Conservation (phyloP, 805 yeast species). For the Ogataea sp. region DNA sequence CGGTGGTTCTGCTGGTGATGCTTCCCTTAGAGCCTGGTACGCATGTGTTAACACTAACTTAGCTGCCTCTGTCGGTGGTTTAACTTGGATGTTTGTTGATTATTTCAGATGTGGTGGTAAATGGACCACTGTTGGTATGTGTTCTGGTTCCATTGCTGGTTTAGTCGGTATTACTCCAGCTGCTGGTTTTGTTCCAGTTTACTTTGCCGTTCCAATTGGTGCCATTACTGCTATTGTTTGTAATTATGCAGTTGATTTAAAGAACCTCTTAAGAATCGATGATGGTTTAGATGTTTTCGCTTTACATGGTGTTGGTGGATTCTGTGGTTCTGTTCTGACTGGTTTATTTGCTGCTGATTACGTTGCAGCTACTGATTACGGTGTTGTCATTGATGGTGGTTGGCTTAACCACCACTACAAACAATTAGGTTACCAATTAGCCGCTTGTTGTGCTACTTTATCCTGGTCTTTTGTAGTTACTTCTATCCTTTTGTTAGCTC, state of each 20-base stretch:
- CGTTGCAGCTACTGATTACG: constrained; percentile 76
- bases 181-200: constrained; percentile 92
- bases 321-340: constrained; percentile 73
- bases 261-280: constrained; percentile 65
- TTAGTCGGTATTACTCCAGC: constrained; percentile 95
- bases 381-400: constrained; percentile 63
- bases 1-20: constrained; percentile 96
- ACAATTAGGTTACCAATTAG: constrained; percentile 85
- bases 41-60: constrained; percentile 89
- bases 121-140: constrained; percentile 91
- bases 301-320: constrained; percentile 91
- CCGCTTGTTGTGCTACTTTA: constrained; percentile 64
- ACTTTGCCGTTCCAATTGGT: constrained; percentile 82
- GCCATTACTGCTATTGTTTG: constrained; percentile 67
- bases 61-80: constrained; percentile 90
- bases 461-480: constrained; percentile 74
- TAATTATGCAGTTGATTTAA: constrained; percentile 80
- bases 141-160: constrained; percentile 92
- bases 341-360: constrained; percentile 92
- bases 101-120: constrained; percentile 77
- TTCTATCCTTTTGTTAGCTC: constrained; percentile 50
- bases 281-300: constrained; percentile 96
- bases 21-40: constrained; percentile 89
- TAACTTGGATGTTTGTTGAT: constrained; percentile 92
- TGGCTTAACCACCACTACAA: constrained; percentile 78